Percentiles rank a stretch among this genome's conserved stretches.
Evolutionary conservation across 169 alveolate species (phyloP).

Genomic region (Toxoplasma gondii): DNA sequence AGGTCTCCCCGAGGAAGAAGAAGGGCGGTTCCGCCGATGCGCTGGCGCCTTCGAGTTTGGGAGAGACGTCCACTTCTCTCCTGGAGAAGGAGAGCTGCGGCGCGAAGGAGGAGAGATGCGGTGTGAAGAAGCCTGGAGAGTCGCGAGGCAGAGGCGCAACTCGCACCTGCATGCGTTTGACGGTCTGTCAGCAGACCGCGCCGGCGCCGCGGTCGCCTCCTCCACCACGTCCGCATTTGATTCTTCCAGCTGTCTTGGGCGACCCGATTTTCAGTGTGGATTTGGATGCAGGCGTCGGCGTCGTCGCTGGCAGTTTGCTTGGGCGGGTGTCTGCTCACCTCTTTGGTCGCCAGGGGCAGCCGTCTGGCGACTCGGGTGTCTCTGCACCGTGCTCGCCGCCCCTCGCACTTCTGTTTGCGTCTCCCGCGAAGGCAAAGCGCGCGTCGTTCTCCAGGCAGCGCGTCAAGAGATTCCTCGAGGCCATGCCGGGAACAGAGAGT

Average conservation of each 20-base stretch:
- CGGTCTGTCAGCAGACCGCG: too few species aligned
- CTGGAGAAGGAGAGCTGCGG: too few species aligned
- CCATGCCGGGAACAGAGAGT: background rate
- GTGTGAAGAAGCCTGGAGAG: too few species aligned
- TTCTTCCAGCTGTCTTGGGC: slow-evolving; percentile 58
- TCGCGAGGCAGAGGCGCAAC: too few species aligned
- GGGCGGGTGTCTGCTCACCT: slow-evolving; percentile 51
- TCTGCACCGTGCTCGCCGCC: background rate
- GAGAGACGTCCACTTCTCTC: too few species aligned
- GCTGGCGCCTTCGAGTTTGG: too few species aligned
- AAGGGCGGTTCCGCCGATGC: too few species aligned
- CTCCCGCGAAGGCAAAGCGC: background rate
- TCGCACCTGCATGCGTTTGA: too few species aligned
- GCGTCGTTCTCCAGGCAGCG: background rate
- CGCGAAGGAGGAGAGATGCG: too few species aligned
- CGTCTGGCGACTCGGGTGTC: background rate
- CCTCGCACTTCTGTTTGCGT: background rate
- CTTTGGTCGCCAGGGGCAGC: background rate
- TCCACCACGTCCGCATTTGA: background rate
- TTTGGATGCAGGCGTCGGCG: slow-evolving; percentile 50
- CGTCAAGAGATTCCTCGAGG: background rate
- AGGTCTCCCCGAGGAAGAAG: too few species aligned
- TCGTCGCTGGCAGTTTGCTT: slow-evolving; percentile 62
- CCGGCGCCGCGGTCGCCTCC: background rate
- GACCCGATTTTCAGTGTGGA: slow-evolving; percentile 55